Conservation (phyloP, 2,329 filamentous ascomycete genomes). For the Monilinia fructigena region DNA sequence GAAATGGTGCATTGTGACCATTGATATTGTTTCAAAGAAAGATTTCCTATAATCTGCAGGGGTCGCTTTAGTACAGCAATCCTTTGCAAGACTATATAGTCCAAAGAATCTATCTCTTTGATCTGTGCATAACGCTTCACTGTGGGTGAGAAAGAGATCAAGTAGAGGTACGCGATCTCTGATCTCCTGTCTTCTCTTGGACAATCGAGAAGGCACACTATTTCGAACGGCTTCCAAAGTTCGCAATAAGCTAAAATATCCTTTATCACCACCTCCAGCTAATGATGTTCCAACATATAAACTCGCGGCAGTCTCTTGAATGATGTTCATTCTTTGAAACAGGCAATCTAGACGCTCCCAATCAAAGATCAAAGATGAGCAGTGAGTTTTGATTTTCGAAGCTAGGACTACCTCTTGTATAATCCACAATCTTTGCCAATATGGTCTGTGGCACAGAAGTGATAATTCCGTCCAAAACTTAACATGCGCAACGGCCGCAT, state of each 20-base stretch:
- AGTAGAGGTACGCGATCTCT: conserved; percentile 11
- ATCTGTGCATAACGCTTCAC: conserved; percentile 21
- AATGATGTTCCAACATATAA: background rate
- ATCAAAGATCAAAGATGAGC: conserved; percentile 20
- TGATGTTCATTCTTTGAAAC: conserved; percentile 8
- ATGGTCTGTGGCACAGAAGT: conserved; percentile 9
- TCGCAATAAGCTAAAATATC: conserved; percentile 13
- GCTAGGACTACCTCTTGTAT: conserved; percentile 24
- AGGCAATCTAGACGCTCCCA: conserved; percentile 19
- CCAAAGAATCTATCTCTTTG: conserved; percentile 23
- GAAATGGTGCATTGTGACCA: conserved; percentile 16
- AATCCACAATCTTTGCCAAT: conserved; percentile 23
- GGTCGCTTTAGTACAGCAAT: conserved; percentile 19
- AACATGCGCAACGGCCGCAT: conserved; percentile 4
- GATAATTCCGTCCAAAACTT: conserved; percentile 23
- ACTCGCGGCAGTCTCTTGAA: conserved; percentile 4
- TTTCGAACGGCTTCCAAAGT: conserved; percentile 13
- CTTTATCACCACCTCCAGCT: conserved; percentile 1
- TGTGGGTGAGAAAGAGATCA: conserved; percentile 22
- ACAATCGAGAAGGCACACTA: conserved; percentile 18
- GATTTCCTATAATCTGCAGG: conserved; percentile 21
- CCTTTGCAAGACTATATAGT: conserved; percentile 20
- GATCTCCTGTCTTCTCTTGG: conserved; percentile 17
- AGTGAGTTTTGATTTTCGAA: conserved; percentile 20
- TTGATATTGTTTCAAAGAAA: conserved; percentile 20